Evolutionary conservation across 306 rosid genomes (phyloP).

Genomic region (Fragaria iinumae): DNA sequence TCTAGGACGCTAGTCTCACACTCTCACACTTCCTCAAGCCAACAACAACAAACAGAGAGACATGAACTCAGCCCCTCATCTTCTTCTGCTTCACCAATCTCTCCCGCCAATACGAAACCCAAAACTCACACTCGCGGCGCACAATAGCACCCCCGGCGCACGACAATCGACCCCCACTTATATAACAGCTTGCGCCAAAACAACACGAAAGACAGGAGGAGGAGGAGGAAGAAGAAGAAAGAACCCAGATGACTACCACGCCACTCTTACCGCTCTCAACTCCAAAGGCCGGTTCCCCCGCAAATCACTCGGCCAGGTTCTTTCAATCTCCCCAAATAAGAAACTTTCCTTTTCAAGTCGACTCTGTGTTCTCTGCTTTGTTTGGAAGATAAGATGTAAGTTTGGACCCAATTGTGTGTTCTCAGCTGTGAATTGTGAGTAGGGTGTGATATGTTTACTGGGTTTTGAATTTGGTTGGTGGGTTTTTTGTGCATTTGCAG

Average conservation of each 20-base stretch:
- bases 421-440: background rate
- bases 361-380: conserved; percentile 8
- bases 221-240: conserved; percentile 11
- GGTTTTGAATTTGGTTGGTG: conserved; percentile 3
- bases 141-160: conserved; percentile 5
- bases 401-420: conserved; percentile 1
- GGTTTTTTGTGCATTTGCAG: conserved; percentile 45
- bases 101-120: conserved; percentile 49
- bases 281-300: conserved; percentile 82
- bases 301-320: conserved; percentile 90
- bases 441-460: background rate
- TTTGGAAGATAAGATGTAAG: background rate
- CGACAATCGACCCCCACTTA: conserved; percentile 20
- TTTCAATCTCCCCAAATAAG: background rate
- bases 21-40: too few species aligned
- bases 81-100: conserved; percentile 26
- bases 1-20: too few species aligned
- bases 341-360: background rate
- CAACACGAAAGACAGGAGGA: conserved; percentile 12
- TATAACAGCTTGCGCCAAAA: conserved; percentile 28
- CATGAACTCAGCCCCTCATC: conserved; percentile 35
- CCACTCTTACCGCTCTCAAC: conserved; percentile 79
- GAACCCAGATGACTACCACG: conserved; percentile 63
- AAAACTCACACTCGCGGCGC: conserved; percentile 20
- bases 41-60: background rate